Conservation (phyloP, 768 basidiomycete species). For the Artomyces pyxidatus region DNA sequence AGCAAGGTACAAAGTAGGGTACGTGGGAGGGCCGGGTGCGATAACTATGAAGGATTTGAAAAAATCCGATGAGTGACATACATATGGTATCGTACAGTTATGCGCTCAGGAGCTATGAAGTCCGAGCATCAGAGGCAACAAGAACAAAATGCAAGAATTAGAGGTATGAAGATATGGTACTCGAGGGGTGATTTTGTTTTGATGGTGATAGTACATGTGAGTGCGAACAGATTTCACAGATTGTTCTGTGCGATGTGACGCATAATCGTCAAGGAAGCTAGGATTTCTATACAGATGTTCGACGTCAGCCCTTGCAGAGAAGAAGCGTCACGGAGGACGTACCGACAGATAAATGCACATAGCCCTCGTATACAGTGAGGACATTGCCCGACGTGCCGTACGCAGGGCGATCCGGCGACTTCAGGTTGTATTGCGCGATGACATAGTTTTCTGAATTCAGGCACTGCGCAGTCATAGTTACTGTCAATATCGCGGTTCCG, state of each 20-base stretch:
- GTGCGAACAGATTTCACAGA: background rate
- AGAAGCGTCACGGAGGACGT: conserved; percentile 14
- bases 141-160: no score
- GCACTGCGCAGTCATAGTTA: conserved; percentile 33
- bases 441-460: conserved; percentile 43
- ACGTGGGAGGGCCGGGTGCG: no score
- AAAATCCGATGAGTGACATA: no score
- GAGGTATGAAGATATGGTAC: background rate
- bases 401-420: conserved; percentile 42
- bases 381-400: conserved; percentile 58
- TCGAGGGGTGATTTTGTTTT: background rate
- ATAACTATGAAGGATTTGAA: no score
- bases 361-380: conserved; percentile 51
- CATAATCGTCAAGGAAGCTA: conserved; percentile 16
- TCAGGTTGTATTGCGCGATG: conserved; percentile 61
- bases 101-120: no score
- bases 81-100: no score
- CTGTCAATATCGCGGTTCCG: background rate
- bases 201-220: background rate
- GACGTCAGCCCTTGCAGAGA: no score
- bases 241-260: conserved; percentile 18
- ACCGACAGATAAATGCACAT: conserved; percentile 47
- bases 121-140: no score
- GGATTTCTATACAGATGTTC: conserved; percentile 14
- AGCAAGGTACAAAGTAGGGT: no score